phyloP scores from a whole-genome alignment of 148 eudicot genomes.

The Vaccinium myrtillus region DNA sequence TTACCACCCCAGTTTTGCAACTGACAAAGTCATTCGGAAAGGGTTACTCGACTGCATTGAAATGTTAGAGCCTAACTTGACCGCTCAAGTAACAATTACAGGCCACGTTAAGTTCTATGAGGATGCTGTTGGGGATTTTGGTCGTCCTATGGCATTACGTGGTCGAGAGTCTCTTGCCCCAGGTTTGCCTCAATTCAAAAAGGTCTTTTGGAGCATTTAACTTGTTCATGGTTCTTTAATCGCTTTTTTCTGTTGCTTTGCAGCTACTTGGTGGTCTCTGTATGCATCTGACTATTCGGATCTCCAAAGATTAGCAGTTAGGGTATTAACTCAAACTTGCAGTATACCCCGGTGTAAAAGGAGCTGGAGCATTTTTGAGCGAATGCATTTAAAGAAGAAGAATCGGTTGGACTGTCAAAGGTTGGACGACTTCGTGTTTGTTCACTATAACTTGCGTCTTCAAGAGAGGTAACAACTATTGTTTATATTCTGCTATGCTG shows the following conservation, averaged over 20 bases:
- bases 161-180: slow-evolving; percentile 25
- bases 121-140: slow-evolving; percentile 24
- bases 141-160: slow-evolving; percentile 23
- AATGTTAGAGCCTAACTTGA: slow-evolving; percentile 14
- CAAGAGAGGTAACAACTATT: slow-evolving; percentile 21
- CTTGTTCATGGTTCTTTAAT: neutral
- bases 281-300: slow-evolving; percentile 20
- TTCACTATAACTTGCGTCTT: slow-evolving; percentile 20
- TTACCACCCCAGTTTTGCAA: slow-evolving; percentile 13
- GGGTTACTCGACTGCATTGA: slow-evolving; percentile 24
- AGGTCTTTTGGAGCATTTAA: neutral
- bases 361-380: slow-evolving; percentile 18
- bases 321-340: slow-evolving; percentile 21
- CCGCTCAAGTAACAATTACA: slow-evolving; percentile 14
- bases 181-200: slow-evolving; percentile 5
- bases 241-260: neutral
- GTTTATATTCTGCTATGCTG: neutral
- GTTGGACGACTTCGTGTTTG: slow-evolving; percentile 19
- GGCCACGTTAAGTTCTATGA: slow-evolving; percentile 16
- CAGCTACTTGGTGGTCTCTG: slow-evolving; percentile 26
- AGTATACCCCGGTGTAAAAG: slow-evolving; percentile 5
- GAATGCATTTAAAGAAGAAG: slow-evolving; percentile 19
- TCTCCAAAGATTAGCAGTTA: slow-evolving; percentile 21
- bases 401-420: slow-evolving; percentile 23
- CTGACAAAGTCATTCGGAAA: slow-evolving; percentile 16